Evolutionary conservation across 345 rosid species (phyloP).

Genomic region (Pugionium cornutum): DNA sequence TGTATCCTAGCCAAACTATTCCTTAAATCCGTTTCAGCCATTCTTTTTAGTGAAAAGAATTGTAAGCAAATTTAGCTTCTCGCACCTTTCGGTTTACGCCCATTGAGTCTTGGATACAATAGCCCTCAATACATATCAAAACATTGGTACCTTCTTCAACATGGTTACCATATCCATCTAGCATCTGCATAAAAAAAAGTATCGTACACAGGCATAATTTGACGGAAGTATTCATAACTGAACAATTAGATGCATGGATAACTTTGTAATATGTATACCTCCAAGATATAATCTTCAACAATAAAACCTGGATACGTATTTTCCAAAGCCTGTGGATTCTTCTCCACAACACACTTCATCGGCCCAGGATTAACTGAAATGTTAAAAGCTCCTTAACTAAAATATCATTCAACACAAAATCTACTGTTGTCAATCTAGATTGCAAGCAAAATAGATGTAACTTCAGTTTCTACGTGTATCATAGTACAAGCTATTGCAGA

Average conservation of each 20-base stretch:
- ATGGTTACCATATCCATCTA: slow-evolving; percentile 62
- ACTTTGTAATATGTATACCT: slow-evolving; percentile 43
- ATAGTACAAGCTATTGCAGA: neutral
- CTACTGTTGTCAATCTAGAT: neutral
- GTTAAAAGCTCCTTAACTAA: neutral
- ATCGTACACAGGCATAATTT: neutral
- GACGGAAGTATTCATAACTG: neutral
- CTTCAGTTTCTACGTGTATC: no score
- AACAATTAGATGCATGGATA: neutral
- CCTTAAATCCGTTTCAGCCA: no score
- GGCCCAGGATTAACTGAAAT: slow-evolving; percentile 59
- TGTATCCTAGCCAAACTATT: no score
- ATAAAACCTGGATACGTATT: slow-evolving; percentile 48
- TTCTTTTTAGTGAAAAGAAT: neutral
- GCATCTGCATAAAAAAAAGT: slow-evolving; percentile 44
- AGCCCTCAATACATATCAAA: slow-evolving; percentile 48
- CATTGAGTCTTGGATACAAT: slow-evolving; percentile 39
- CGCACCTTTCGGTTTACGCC: slow-evolving; percentile 49
- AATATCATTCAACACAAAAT: slow-evolving; percentile 9
- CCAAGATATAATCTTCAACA: slow-evolving; percentile 45
- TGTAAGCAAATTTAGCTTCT: neutral
- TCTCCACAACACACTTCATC: slow-evolving; percentile 32
- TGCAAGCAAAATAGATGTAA: no score
- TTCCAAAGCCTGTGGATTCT: slow-evolving; percentile 28
- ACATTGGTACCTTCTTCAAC: slow-evolving; percentile 48